Base-by-base conservation (phyloP, 2,329 filamentous ascomycete species). In the Nectriaceae sp. region DNA sequence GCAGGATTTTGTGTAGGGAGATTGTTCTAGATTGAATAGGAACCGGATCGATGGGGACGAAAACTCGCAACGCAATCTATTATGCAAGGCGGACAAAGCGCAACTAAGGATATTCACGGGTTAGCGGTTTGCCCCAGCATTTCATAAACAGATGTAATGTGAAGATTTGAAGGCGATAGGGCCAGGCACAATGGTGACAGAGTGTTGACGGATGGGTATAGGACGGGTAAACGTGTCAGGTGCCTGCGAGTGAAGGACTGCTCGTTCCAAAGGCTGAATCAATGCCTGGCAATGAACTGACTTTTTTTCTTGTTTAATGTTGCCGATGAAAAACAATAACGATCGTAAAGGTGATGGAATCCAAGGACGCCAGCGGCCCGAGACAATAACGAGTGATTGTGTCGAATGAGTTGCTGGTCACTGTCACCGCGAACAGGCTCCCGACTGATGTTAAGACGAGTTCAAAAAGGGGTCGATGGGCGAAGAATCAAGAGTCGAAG, bases 321-420 rank as follows among this genome's bases (percentile, higher is more conserved):
- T 46, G 36, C 50, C 44, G 46, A 59, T 44, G 51, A 62, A 53
- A 50, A 52, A 50, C 63, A 69, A 66, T 64, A 69, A 68, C 65
- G 65, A 65, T 66, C 66, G 67, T 70, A 43, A 45, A 56, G 56
- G 52, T 50, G 57, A 60, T 63, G 62, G 65, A 70, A 75, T 63
- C 61, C 61, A 71, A 76, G 78, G 79, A 78, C 78, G 79, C 79
- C 79, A 76, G 79, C 78, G 78, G 73, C 79, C 78, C 66, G 60
- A 61, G 63, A 61, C 61, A 65, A 65, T 62, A 68, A 72, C 65
- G 69, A 73, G 63, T 69, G 67, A 63, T 67, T 61, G 67, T 66
- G 65, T 67, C 62, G 55, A 62, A 59, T 54, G 60, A 65, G 62
- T 65, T 62, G 66, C 13, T 36, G 67, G 66, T 75, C 73, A 72